phyloP scores from a whole-genome alignment of 257 asterid species.

The Thymus mandschuricus region DNA sequence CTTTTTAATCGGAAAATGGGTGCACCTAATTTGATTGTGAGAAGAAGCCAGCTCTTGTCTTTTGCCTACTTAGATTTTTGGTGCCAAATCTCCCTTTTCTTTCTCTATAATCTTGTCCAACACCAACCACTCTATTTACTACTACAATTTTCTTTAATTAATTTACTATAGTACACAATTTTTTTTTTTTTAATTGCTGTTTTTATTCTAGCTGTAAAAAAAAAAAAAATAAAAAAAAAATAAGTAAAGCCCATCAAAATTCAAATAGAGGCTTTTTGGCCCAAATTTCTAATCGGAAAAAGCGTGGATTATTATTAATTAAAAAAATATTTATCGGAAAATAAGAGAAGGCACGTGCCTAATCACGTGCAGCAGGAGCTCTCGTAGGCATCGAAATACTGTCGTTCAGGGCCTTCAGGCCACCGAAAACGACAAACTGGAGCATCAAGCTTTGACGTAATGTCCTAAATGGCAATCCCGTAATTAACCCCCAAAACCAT shows the following conservation, averaged over 20 bases:
- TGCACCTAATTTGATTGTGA: conserved; percentile 31
- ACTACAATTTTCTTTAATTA: too few species aligned
- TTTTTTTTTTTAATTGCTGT: too few species aligned
- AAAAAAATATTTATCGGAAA: too few species aligned
- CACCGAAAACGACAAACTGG: conserved; percentile 35
- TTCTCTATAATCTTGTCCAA: neutral
- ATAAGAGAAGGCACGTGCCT: conserved; percentile 29
- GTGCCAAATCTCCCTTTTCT: neutral
- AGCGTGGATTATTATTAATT: too few species aligned
- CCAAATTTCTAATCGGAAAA: too few species aligned
- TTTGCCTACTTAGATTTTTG: neutral
- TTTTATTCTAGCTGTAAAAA: too few species aligned
- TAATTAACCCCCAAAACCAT: conserved; percentile 12
- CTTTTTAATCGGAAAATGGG: too few species aligned
- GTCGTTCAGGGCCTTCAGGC: conserved; percentile 26
- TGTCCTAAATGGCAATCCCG: conserved; percentile 35
- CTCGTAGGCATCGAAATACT: neutral
- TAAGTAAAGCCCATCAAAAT: too few species aligned
- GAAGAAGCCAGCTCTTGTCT: conserved; percentile 19
- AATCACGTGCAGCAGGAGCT: too few species aligned
- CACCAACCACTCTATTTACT: neutral
- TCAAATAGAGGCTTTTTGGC: too few species aligned
- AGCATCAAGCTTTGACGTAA: conserved; percentile 38
- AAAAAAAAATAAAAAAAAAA: too few species aligned
- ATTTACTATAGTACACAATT: too few species aligned